These are phyloP conservation scores for Ustilago shanxiensis DNA, from an alignment of 1,284 basidiomycete species.

Conservation along the genomic window DNA sequence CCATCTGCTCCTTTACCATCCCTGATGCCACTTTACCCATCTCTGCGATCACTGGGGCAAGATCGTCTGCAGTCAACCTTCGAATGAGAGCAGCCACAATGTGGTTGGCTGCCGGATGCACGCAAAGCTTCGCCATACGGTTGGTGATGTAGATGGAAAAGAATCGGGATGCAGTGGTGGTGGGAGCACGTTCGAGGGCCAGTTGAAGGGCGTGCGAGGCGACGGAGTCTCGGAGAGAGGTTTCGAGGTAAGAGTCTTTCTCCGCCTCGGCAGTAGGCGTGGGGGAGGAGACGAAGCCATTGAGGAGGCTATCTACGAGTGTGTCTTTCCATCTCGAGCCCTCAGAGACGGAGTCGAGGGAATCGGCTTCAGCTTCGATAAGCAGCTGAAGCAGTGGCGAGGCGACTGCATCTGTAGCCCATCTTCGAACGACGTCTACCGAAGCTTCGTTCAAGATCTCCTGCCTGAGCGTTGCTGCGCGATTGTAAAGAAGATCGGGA, in stretches of 20 bases:
- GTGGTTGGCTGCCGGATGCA: constrained; percentile 66
- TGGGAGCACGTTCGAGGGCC: constrained; percentile 31
- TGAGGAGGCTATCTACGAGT: constrained; percentile 53
- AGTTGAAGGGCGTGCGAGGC: constrained; percentile 64
- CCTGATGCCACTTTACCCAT: constrained; percentile 30
- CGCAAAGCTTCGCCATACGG: constrained; percentile 59
- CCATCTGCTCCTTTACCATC: constrained; percentile 50
- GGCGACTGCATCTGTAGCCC: constrained; percentile 54
- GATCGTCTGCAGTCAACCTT: constrained; percentile 18
- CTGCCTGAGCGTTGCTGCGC: constrained; percentile 22
- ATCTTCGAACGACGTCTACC: constrained; percentile 27
- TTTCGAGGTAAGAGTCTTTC: constrained; percentile 60
- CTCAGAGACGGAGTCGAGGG: constrained; percentile 32
- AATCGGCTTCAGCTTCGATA: constrained; percentile 42
- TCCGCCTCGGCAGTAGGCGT: constrained; percentile 5
- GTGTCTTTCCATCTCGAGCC: constrained; percentile 27
- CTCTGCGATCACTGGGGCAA: constrained; percentile 15
- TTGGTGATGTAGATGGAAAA: constrained; percentile 57
- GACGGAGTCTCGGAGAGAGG: constrained; percentile 62
- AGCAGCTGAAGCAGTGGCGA: constrained; percentile 62
- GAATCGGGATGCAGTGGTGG: constrained; percentile 40
- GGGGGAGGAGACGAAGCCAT: constrained; percentile 39
- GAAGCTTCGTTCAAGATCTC: constrained; percentile 22
- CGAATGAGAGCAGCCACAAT: constrained; percentile 55
- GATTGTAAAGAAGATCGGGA: constrained; percentile 33